These are phyloP conservation scores for Cystobasidium onofrii DNA, from an alignment of 768 basidiomycete genomes.

Conservation along the genomic window DNA sequence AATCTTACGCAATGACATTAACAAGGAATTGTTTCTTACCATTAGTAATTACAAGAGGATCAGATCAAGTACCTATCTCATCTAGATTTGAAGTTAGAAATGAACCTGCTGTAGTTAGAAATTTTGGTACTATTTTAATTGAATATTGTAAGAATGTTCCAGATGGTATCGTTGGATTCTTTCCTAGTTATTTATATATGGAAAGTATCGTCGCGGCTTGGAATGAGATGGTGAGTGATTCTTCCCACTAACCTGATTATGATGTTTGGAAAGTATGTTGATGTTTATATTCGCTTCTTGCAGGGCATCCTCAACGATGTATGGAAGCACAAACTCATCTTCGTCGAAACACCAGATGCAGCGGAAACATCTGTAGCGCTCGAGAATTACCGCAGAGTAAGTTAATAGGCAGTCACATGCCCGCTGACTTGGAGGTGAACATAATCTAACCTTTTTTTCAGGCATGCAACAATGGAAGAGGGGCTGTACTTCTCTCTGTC, in stretches of 20 bases:
- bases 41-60: slow-evolving; percentile 91
- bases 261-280: background rate
- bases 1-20: slow-evolving; percentile 95
- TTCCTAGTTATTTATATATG: slow-evolving; percentile 99
- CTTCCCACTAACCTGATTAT: background rate
- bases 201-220: slow-evolving; percentile 99
- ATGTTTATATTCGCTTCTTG: background rate
- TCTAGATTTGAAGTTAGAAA: slow-evolving; percentile 98
- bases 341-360: slow-evolving; percentile 97
- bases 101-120: slow-evolving; percentile 96
- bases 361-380: slow-evolving; percentile 97
- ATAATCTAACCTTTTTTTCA: slow-evolving; percentile 45
- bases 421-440: too few species aligned
- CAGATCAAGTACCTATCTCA: slow-evolving; percentile 96
- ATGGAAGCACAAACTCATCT: slow-evolving; percentile 98
- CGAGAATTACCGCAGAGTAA: slow-evolving; percentile 88
- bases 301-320: slow-evolving; percentile 98
- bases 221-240: slow-evolving; percentile 88
- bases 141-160: slow-evolving; percentile 98
- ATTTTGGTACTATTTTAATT: slow-evolving; percentile 94
- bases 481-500: slow-evolving; percentile 90
- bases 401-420: slow-evolving; percentile 30
- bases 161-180: slow-evolving; percentile 97
- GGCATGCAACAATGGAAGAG: slow-evolving; percentile 98
- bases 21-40: slow-evolving; percentile 93